Base-by-base conservation (phyloP, 163 green algal species). In the Chlamydomonas reinhardtii region DNA sequence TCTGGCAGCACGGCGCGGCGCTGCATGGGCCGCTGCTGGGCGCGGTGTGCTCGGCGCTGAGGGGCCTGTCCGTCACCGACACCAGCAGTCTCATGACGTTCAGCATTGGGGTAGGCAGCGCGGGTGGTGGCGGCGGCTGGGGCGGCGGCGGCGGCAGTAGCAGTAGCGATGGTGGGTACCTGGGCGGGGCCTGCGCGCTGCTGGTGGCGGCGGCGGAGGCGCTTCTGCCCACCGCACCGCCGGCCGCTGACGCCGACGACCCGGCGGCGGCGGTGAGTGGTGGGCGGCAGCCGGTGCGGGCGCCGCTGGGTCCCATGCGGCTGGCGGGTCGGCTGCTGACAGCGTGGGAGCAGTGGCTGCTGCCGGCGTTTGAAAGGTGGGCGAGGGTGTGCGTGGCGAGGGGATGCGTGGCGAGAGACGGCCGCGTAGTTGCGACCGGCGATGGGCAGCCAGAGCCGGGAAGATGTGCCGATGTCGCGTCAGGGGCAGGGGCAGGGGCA, bases 21-120 rank as follows among this genome's bases (percentile, higher is more conserved):
- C 62, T 83, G 76, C 76, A 83, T 62, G 31, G 11, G 25, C 59
- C 76, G 35, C 76, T 83, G 34, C 61, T 83, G 76, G 37, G 29
- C 4, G 76, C 76, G 6, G 62, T 83, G 64, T 22, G 25, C 12
- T 74, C 62, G 24, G 76, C 76, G 76, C 76, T 83, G 76, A 35
- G 34, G 6, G 76, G 76, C 0, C 37, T 83, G 61, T 24, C 61
- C 22, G 76, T 83, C 56, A 74, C 62, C 20, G 59, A 68, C 35
- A 22, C 76, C 3, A 37, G 14, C 24, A 83, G 76, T 62, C 62
- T 83, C 32, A 61, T 34, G 5, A 25, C 62, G 24, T 59, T 24
- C 17, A n/a, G n/a, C n/a, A n/a, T n/a, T 25, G 56, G 4, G 56
- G 74, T 72, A 22, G 24, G 56, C 25, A 8, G 71, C 25, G 8